Conservation (phyloP, 768 basidiomycete species). For the Suillus lakei region DNA sequence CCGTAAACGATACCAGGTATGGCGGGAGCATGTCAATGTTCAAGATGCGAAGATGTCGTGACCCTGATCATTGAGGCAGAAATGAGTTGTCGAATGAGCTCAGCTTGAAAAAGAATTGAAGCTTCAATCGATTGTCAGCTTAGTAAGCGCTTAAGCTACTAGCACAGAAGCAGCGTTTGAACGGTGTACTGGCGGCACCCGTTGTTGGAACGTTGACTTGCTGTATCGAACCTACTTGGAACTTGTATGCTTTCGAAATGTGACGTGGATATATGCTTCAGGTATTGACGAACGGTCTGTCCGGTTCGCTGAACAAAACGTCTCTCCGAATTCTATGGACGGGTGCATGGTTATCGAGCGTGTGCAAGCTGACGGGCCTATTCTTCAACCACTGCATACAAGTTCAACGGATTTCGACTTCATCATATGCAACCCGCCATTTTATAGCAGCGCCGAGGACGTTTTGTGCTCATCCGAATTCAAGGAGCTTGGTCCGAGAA, state of each 20-base stretch:
- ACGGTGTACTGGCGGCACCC: no score
- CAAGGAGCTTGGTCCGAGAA: conserved; percentile 67
- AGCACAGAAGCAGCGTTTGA: no score
- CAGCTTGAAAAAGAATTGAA: no score
- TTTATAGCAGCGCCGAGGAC: conserved; percentile 81
- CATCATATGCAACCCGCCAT: conserved; percentile 96
- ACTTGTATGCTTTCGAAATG: conserved; percentile 35
- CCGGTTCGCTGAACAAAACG: conserved; percentile 56
- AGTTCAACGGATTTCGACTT: conserved; percentile 60
- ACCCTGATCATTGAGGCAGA: no score
- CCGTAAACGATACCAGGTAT: no score
- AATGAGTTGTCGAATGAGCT: no score
- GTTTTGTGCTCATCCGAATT: conserved; percentile 56
- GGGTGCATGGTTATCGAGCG: conserved; percentile 54
- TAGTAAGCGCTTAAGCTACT: no score
- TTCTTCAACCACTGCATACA: conserved; percentile 43
- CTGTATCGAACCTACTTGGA: no score
- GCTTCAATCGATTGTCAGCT: no score
- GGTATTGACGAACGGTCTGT: conserved; percentile 77
- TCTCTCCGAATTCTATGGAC: conserved; percentile 58
- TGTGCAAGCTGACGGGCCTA: conserved; percentile 40
- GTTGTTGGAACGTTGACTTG: no score
- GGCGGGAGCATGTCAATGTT: no score
- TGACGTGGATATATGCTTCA: conserved; percentile 29
- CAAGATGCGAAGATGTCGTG: no score